Conservation (phyloP, 192 early-diverging fungal species). For the Backusella liffmaniae region DNA sequence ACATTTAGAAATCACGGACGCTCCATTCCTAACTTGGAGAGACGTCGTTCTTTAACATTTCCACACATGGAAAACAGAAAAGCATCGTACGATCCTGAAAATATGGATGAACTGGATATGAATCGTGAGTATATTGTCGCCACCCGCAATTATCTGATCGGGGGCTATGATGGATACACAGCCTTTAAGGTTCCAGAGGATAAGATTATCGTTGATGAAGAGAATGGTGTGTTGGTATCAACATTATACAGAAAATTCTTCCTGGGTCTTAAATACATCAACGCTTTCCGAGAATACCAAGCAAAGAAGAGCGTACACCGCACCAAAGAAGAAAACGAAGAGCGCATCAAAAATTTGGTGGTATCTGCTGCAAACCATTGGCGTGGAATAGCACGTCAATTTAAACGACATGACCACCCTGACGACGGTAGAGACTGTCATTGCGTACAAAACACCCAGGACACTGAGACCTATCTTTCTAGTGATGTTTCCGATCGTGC, state of each 20-base stretch:
- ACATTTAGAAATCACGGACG: neutral
- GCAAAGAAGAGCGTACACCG: neutral
- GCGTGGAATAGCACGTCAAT: conserved; percentile 10
- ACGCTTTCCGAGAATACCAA: conserved; percentile 48
- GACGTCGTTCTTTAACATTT: neutral
- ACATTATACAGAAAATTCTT: conserved; percentile 58
- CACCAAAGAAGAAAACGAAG: conserved; percentile 7
- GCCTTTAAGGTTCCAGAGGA: conserved; percentile 39
- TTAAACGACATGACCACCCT: conserved; percentile 7
- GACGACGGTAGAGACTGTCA: neutral
- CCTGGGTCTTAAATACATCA: conserved; percentile 57
- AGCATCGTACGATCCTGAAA: conserved; percentile 25
- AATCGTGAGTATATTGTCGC: conserved; percentile 48
- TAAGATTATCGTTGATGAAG: conserved; percentile 57
- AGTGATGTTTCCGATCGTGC: neutral
- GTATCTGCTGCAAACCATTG: conserved; percentile 11
- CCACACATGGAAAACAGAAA: conserved; percentile 26
- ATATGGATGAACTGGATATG: conserved; percentile 47
- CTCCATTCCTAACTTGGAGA: neutral
- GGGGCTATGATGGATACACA: conserved; percentile 60
- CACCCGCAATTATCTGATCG: conserved; percentile 63
- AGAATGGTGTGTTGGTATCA: conserved; percentile 57
- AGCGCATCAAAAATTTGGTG: conserved; percentile 12
- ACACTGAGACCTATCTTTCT: neutral
- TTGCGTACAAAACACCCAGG: neutral